A percentile compares a stretch with the other conserved stretches of the same genome.
These are phyloP conservation scores for Plasmodium vivax DNA, from an alignment of 169 alveolate genomes.

Conservation along the genomic window DNA sequence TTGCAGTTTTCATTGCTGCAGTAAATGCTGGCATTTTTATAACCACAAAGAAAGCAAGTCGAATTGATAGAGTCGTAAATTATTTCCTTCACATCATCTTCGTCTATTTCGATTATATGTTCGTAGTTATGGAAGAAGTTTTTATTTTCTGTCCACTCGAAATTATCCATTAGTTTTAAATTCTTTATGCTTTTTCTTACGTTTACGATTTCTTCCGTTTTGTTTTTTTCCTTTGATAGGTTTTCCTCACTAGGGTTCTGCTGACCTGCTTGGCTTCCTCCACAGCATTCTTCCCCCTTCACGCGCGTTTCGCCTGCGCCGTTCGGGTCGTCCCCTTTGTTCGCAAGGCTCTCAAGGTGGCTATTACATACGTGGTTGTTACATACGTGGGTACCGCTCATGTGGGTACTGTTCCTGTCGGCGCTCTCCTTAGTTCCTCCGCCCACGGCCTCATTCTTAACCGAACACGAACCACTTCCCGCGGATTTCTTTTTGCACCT, in stretches of 20 bases:
- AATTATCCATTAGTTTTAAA: conserved; percentile 28
- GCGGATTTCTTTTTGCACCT: conserved; percentile 9
- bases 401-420: background rate
- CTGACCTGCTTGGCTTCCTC: background rate
- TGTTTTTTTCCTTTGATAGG: background rate
- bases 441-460: background rate
- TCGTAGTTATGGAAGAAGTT: conserved; percentile 32
- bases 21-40: conserved; percentile 77
- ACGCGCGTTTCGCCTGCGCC: background rate
- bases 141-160: conserved; percentile 30
- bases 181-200: conserved; percentile 21
- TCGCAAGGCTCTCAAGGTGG: background rate
- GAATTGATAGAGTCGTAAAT: conserved; percentile 66
- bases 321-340: background rate
- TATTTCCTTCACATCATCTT: conserved; percentile 73
- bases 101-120: conserved; percentile 79
- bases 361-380: background rate
- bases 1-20: conserved; percentile 78
- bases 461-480: background rate
- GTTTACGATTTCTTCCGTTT: background rate
- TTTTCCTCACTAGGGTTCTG: background rate
- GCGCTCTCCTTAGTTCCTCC: background rate
- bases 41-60: conserved; percentile 76
- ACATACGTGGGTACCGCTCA: background rate
- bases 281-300: background rate